Evolutionary conservation across 495 filamentous ascomycete genomes (phyloP), one percentile per base, ranked within the genome.

Genomic region (Aspergillus saccharolyticus): DNA sequence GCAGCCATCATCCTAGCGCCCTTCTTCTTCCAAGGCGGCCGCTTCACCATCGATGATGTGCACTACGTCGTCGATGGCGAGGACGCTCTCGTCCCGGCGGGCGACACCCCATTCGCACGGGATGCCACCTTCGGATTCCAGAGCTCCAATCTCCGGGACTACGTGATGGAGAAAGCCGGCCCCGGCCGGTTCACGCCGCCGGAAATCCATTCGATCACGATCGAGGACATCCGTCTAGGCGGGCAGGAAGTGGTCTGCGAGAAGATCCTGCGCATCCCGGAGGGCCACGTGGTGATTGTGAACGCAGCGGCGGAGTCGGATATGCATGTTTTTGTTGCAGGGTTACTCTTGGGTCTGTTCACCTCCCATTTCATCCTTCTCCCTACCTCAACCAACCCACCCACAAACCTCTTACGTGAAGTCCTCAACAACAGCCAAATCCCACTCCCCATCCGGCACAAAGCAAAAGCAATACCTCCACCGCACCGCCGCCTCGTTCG

Each of bases 71-170:
- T 68, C 1, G 80, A 83, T 55, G 72, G 70, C 0, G 74, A 69
- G 15, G 49, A 28, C 25, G 3, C 54, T 6, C 59, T 83, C 1
- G 72, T 81, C 7, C 80, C 80, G 0, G 78, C 77, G 0, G 71
- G 73, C 0, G 52, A 63, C 42, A 83, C 80, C 12, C 75, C 75
- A 28, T 83, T 83, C 28, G 79, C 80, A 6, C 63, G 67, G 17
- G 80, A 83, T 69, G 79, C 77, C 0, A 76, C 77, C 0, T 83
- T 83, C 52, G 78, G 80, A n/a, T 81, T 79, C 55, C 66, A 67
- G 48, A 77, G 69, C 20, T 81, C 78, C 6, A 77, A 75, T 60
- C 56, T 83, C 20, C 49, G 71, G 5, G 78, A 81, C 48, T 81
- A 78, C 57, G 72, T 83, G 1, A 57, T 69, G n/a, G 80, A 81